These are phyloP conservation scores for Phytophthora ohioensis DNA, from an alignment of 352 stramenopile species.

Conservation along the genomic window DNA sequence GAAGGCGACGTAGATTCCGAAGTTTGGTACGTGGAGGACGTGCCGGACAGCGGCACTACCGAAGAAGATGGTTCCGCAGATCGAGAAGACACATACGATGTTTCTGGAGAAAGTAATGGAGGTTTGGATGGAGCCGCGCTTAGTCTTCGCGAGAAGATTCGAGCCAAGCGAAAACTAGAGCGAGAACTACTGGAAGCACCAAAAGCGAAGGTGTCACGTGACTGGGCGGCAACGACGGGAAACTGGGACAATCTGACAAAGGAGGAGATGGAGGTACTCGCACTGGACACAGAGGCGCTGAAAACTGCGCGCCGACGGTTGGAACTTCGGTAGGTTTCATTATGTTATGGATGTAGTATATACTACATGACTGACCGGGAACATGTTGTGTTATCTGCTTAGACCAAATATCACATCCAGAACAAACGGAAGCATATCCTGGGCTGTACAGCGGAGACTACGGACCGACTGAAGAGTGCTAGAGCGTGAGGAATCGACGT, in stretches of 20 bases:
- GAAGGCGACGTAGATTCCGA: too few species aligned
- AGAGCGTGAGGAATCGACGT: slow-evolving; percentile 8
- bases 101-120: too few species aligned
- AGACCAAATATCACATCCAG: not conserved
- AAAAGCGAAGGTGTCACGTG: too few species aligned
- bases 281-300: not conserved
- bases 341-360: not conserved
- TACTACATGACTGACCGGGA: slow-evolving; percentile 5
- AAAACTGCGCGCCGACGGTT: not conserved
- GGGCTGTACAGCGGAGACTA: not conserved
- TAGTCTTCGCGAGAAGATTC: too few species aligned
- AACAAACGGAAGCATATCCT: too few species aligned
- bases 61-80: too few species aligned
- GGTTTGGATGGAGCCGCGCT: too few species aligned
- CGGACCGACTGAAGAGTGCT: slow-evolving; percentile 1
- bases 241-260: not conserved
- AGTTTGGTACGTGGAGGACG: too few species aligned
- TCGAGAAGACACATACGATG: too few species aligned
- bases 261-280: slow-evolving; percentile 9
- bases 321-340: not conserved
- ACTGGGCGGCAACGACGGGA: not conserved
- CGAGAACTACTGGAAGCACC: too few species aligned
- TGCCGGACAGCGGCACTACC: too few species aligned
- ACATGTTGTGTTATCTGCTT: slow-evolving; percentile 6
- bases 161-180: too few species aligned